Evolutionary conservation across 768 basidiomycete genomes (phyloP), one percentile per base, ranked within the genome.

Genomic region (Mycena epipterygia): DNA sequence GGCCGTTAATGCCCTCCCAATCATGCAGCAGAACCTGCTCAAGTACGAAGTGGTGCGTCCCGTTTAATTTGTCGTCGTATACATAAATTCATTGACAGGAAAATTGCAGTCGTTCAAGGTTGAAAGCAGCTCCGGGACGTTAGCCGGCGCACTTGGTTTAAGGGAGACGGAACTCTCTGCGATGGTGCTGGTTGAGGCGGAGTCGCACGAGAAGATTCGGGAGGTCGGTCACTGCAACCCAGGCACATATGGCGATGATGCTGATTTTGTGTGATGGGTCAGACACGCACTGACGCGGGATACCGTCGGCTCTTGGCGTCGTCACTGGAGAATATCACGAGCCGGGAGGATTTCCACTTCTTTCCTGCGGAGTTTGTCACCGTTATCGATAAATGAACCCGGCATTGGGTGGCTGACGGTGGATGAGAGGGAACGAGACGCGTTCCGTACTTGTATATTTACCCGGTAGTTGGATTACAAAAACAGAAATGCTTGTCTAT

Each of bases 331-430:
- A 14, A 48, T 4, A n/a, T 48, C 60, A 62, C 60, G n/a, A 27
- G 4, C 32, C 2, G 14, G 5, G 60, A 62, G 13, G 21, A 62
- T 35, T 62, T 62, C 25, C 60, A 62, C 46, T 48, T 51, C 59
- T 61, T 61, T 44, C 30, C 59, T 9, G 59, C 59, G 19, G 59
- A 61, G 30, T 61, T 44, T 19, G n/a, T 39, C 23, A 62, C 60
- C 3, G 23, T 62, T 35, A 49, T 62, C 60, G 25, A 51, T 7
- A 44, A 37, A 6, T 37, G 35, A 37, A 37, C n/a, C n/a, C n/a
- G n/a, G n/a, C n/a, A n/a, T n/a, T n/a, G n/a, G n/a, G n/a, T n/a
- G n/a, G n/a, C n/a, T n/a, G n/a, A n/a, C n/a, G n/a, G n/a, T n/a
- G n/a, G n/a, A n/a, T n/a, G n/a, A n/a, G n/a, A n/a, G n/a, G n/a